Evolutionary conservation across 176 grass and related monocot species (phyloP).

Genomic region (Rhynchospora pubera): DNA sequence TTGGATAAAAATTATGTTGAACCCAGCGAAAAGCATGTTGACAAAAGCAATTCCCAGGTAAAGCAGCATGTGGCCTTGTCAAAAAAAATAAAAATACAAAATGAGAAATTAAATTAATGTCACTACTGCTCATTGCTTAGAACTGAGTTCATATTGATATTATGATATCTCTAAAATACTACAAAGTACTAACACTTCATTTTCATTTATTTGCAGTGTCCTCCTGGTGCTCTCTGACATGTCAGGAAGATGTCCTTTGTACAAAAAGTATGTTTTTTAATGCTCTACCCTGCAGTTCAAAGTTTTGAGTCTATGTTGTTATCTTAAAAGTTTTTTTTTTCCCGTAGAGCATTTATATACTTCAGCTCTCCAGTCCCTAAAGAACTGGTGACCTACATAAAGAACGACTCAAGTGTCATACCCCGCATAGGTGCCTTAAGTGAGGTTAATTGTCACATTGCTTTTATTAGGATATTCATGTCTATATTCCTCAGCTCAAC

Average conservation of each 20-base stretch:
- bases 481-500: background rate
- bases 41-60: no score
- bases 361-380: slow-evolving; percentile 89
- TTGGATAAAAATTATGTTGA: no score
- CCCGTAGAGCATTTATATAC: slow-evolving; percentile 75
- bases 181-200: slow-evolving; percentile 19
- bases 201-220: slow-evolving; percentile 51
- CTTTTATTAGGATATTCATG: slow-evolving; percentile 5
- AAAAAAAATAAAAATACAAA: no score
- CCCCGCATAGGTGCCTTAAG: slow-evolving; percentile 92
- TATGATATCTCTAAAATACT: background rate
- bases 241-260: slow-evolving; percentile 94
- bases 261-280: slow-evolving; percentile 61
- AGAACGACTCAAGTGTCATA: slow-evolving; percentile 85
- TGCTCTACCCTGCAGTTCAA: slow-evolving; percentile 17
- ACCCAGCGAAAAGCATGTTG: no score
- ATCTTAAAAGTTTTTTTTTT: slow-evolving; percentile 1
- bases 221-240: slow-evolving; percentile 97
- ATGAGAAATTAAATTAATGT: no score
- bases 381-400: slow-evolving; percentile 79
- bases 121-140: background rate
- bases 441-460: slow-evolving; percentile 45
- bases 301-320: background rate
- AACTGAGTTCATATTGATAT: background rate
- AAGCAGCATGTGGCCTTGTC: no score